A percentile compares a stretch with the other conserved stretches of the same genome.
phyloP scores from a whole-genome alignment of 1,284 basidiomycete genomes.

The Ustanciosporium gigantosporum region DNA sequence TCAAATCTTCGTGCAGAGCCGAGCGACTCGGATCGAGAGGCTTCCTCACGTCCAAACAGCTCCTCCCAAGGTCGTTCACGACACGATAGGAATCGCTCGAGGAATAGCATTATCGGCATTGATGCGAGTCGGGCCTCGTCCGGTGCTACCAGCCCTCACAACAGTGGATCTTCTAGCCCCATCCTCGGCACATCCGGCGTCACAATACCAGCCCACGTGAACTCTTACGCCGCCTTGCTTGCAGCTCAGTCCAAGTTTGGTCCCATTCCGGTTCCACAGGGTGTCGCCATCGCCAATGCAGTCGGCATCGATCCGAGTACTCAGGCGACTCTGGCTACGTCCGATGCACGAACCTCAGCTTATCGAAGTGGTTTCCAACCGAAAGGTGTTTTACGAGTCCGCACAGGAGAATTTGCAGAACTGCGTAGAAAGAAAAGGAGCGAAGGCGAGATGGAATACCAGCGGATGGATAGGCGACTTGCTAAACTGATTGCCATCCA shows the following conservation, averaged over 20 bases:
- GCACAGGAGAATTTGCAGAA: constrained; percentile 38
- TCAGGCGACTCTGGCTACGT: not conserved
- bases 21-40: not conserved
- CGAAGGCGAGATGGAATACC: constrained; percentile 47
- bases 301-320: constrained; percentile 1
- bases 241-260: constrained; percentile 33
- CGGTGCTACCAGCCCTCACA: constrained; percentile 11
- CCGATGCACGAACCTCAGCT: constrained; percentile 21
- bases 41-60: not conserved
- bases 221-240: constrained; percentile 37
- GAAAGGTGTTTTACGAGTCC: constrained; percentile 41
- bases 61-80: not conserved
- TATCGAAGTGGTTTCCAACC: constrained; percentile 53
- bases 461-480: constrained; percentile 52
- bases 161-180: constrained; percentile 30
- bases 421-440: constrained; percentile 13
- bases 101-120: not conserved
- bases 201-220: constrained; percentile 31
- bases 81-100: not conserved
- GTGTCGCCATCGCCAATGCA: constrained; percentile 31
- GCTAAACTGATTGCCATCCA: constrained; percentile 49
- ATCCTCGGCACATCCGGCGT: constrained; percentile 17
- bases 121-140: constrained; percentile 8
- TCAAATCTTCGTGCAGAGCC: not conserved
- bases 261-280: constrained; percentile 39